A percentile compares a stretch with the other conserved stretches of the same genome.
phyloP scores from a whole-genome alignment of 208 protist genomes.

The Trypanosoma melophagium region DNA sequence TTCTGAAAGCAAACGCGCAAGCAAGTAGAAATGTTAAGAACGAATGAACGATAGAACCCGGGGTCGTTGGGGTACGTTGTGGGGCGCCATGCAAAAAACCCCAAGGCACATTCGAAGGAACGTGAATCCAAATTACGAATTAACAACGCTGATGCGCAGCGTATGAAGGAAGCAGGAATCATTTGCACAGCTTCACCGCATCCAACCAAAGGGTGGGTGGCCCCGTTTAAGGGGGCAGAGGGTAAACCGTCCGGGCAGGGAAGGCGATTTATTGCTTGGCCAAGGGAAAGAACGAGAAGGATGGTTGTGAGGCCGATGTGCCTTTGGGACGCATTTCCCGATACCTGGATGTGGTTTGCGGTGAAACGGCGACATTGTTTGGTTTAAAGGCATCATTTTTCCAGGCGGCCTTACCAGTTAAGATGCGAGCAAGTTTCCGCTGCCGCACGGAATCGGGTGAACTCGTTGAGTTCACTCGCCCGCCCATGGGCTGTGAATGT shows the following conservation, averaged over 20 bases:
- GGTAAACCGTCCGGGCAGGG: background rate
- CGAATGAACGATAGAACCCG: no score
- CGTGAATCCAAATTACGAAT: background rate
- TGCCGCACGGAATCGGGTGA: no score
- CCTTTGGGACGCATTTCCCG: constrained; percentile 11
- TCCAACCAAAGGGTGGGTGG: background rate
- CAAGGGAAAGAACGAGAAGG: background rate
- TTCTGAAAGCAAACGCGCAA: no score
- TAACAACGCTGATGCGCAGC: background rate
- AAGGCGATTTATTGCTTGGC: constrained; percentile 10
- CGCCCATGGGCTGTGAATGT: no score
- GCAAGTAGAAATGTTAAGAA: no score
- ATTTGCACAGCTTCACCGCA: background rate
- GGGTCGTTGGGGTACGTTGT: constrained; percentile 6
- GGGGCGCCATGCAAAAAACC: background rate
- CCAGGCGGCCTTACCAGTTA: background rate
- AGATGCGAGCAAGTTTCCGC: background rate
- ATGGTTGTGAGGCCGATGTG: constrained; percentile 6
- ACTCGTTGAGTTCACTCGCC: no score
- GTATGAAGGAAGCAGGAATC: constrained; percentile 1
- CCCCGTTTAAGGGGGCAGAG: background rate
- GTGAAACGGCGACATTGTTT: constrained; percentile 8
- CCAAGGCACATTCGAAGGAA: background rate
- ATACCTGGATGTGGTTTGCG: constrained; percentile 4
- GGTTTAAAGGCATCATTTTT: constrained; percentile 13